Conservation (phyloP, 768 basidiomycete genomes). For the Tylopilus felleus region DNA sequence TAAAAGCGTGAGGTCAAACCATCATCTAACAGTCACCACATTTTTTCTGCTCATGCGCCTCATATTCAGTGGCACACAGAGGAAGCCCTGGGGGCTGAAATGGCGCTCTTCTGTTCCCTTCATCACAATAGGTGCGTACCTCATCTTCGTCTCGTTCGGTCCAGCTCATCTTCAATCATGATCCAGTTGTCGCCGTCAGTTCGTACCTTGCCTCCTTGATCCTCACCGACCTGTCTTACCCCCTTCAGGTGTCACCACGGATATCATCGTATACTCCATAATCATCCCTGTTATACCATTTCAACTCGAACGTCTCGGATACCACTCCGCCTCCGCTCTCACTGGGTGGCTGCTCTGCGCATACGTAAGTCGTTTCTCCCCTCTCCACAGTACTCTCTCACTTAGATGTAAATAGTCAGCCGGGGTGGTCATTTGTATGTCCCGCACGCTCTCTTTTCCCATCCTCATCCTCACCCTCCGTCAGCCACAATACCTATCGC, state of each 20-base stretch:
- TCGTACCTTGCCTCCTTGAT: constrained; percentile 10
- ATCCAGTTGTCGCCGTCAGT: constrained; percentile 49
- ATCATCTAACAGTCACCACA: too few relatives aligned
- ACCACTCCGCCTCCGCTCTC: constrained; percentile 43
- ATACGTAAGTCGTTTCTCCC: constrained; percentile 39
- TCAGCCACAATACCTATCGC: too few relatives aligned
- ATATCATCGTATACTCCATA: constrained; percentile 56
- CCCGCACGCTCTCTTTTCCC: too few relatives aligned
- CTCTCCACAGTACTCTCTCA: constrained; percentile 1
- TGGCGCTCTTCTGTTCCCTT: constrained; percentile 62
- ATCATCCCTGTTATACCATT: constrained; percentile 65
- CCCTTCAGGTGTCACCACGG: constrained; percentile 39
- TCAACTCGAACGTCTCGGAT: constrained; percentile 49
- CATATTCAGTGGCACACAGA: background rate
- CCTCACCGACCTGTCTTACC: background rate
- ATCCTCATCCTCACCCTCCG: too few relatives aligned
- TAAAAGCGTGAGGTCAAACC: too few relatives aligned
- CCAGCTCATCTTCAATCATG: background rate
- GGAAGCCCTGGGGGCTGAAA: constrained; percentile 42
- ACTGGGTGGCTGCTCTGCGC: constrained; percentile 62
- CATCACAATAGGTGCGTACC: constrained; percentile 40
- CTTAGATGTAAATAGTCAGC: constrained; percentile 39
- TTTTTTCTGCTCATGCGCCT: background rate
- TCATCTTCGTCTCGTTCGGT: background rate
- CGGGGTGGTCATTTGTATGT: constrained; percentile 28